These are phyloP conservation scores for Coemansia sp. DNA, from an alignment of 192 early-diverging fungal species.

Conservation along the genomic window DNA sequence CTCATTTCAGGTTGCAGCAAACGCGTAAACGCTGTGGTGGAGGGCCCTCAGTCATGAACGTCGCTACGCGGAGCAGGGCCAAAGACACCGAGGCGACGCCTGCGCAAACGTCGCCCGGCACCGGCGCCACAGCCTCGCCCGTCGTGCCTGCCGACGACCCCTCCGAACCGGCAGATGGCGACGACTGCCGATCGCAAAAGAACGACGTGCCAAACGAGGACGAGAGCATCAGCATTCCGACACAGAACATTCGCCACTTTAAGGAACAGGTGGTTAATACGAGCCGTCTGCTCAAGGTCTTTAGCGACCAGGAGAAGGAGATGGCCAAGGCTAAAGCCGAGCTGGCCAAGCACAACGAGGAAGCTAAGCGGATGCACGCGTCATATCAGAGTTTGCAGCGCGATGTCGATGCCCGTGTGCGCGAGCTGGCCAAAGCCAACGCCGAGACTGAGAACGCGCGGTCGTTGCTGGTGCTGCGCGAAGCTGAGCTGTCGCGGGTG, in stretches of 20 bases:
- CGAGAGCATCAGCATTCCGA: conserved; percentile 35
- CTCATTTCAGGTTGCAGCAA: neutral
- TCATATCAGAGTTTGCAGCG: conserved; percentile 35
- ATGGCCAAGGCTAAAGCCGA: conserved; percentile 43
- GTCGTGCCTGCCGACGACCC: neutral
- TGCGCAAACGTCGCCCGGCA: neutral
- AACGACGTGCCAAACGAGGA: neutral
- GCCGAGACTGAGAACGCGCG: conserved; percentile 44
- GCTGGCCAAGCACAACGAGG: conserved; percentile 34
- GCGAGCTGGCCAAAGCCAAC: conserved; percentile 37
- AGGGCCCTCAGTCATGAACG: conserved; percentile 24
- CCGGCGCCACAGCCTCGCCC: neutral
- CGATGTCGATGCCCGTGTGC: conserved; percentile 33
- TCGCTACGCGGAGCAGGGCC: conserved; percentile 36
- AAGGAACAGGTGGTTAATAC: conserved; percentile 55
- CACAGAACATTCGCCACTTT: conserved; percentile 48
- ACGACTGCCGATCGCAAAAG: neutral
- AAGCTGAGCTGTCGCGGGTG: conserved; percentile 48
- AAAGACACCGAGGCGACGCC: conserved; percentile 25
- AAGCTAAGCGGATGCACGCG: conserved; percentile 23
- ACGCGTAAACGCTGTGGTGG: conserved; percentile 3
- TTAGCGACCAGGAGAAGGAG: conserved; percentile 53
- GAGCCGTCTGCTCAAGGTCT: conserved; percentile 49
- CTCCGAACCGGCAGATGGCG: neutral
- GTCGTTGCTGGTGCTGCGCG: conserved; percentile 35